Evolutionary conservation across 2,329 filamentous ascomycete genomes (phyloP).

Genomic region (Trichoderma brevicompactum): DNA sequence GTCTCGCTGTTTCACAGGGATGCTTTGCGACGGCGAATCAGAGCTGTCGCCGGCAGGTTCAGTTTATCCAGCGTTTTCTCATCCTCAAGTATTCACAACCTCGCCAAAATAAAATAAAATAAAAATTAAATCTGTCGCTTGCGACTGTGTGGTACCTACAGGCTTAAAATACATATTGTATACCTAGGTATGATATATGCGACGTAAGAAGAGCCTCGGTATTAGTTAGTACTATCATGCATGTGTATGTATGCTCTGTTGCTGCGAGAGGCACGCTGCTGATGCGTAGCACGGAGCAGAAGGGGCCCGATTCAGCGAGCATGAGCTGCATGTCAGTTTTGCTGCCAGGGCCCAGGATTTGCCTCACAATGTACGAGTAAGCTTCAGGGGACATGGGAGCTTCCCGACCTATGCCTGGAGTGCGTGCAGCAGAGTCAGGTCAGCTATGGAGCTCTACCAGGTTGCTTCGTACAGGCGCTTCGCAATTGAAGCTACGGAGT

Average conservation of each 20-base stretch:
- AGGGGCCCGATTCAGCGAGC: no score
- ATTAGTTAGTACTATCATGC: neutral
- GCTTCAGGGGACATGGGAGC: conserved; percentile 7
- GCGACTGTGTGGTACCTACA: no score
- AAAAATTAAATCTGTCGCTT: no score
- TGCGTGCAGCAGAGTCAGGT: conserved; percentile 21
- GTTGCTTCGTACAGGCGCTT: no score
- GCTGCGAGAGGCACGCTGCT: no score
- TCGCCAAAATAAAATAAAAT: no score
- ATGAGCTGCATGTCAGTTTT: neutral
- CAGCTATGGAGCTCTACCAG: neutral
- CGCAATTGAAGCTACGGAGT: no score
- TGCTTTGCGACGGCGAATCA: conserved; percentile 1
- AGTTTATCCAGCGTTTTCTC: neutral
- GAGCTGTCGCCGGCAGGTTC: neutral
- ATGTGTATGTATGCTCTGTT: neutral
- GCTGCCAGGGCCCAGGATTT: no score
- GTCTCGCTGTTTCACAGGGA: neutral
- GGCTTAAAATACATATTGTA: no score
- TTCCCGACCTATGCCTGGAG: neutral
- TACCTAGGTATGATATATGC: neutral
- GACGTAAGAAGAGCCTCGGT: conserved; percentile 4
- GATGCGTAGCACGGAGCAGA: no score
- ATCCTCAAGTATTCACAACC: neutral
- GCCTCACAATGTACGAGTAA: neutral